A percentile compares a stretch with the other conserved stretches of the same genome.
Conservation (phyloP, 257 asterid species). For the Capsicum chinense region DNA sequence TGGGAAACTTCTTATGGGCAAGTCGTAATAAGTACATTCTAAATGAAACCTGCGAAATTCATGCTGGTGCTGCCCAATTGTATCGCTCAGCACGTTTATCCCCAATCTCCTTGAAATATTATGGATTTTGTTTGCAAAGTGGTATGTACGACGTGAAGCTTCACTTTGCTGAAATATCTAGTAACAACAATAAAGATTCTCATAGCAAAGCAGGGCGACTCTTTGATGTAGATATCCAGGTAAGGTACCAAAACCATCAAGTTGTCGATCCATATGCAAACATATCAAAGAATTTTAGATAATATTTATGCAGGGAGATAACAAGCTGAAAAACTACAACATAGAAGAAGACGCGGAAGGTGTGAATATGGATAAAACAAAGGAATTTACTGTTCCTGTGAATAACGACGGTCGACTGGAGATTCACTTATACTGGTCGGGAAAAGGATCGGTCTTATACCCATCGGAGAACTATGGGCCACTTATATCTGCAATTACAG, state of each 20-base stretch:
- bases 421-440: conserved; percentile 43
- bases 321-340: conserved; percentile 14
- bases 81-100: conserved; percentile 34
- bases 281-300: not conserved
- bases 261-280: not conserved
- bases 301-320: conserved; percentile 13
- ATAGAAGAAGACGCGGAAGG: conserved; percentile 26
- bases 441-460: conserved; percentile 29
- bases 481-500: conserved; percentile 37
- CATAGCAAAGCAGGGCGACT: conserved; percentile 20
- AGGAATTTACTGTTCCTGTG: not conserved
- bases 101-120: conserved; percentile 44
- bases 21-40: not conserved
- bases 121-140: conserved; percentile 38
- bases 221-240: conserved; percentile 42
- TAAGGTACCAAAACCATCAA: not conserved
- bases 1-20: conserved; percentile 28
- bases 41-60: conserved; percentile 22
- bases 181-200: not conserved
- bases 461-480: conserved; percentile 28
- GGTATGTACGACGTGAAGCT: conserved; percentile 31
- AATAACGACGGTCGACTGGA: not conserved
- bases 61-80: conserved; percentile 29
- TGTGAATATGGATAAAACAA: not conserved
- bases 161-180: conserved; percentile 40